Conservation (phyloP, 371 early-diverging fungal species). For the Mortierella sp. region DNA sequence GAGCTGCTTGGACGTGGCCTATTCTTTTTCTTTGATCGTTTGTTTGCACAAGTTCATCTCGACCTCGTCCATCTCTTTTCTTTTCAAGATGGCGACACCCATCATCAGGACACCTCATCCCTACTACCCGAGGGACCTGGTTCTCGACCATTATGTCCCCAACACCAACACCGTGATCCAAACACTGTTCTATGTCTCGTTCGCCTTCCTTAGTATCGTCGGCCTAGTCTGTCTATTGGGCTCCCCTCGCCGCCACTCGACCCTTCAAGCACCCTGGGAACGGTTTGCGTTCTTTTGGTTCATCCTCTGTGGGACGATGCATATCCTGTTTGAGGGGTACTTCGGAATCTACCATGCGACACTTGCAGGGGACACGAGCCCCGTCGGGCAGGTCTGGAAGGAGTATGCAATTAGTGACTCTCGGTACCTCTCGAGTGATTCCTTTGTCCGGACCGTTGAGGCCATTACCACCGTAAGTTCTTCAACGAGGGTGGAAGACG, state of each 20-base stretch:
- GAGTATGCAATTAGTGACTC: constrained; percentile 92
- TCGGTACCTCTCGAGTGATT: constrained; percentile 83
- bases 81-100: neutral
- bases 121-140: constrained; percentile 64
- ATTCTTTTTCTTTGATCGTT: too few species aligned
- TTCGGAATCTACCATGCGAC: constrained; percentile 72
- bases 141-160: constrained; percentile 63
- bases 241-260: constrained; percentile 22
- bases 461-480: constrained; percentile 82
- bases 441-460: constrained; percentile 83
- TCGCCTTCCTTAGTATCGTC: constrained; percentile 34
- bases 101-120: constrained; percentile 58
- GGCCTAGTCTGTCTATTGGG: constrained; percentile 27
- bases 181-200: constrained; percentile 51
- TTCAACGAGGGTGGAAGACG: too few species aligned
- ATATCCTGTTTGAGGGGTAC: constrained; percentile 89
- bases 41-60: neutral
- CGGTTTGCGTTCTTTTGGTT: constrained; percentile 82
- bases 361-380: constrained; percentile 71
- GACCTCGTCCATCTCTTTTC: neutral
- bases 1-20: too few species aligned
- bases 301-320: constrained; percentile 76
- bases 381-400: constrained; percentile 89
- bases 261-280: neutral
- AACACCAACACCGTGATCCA: constrained; percentile 57